A percentile compares a stretch with the other conserved stretches of the same genome.
Evolutionary conservation across 106 monocot genomes (phyloP).

Genomic region (Cymbidium sinense): DNA sequence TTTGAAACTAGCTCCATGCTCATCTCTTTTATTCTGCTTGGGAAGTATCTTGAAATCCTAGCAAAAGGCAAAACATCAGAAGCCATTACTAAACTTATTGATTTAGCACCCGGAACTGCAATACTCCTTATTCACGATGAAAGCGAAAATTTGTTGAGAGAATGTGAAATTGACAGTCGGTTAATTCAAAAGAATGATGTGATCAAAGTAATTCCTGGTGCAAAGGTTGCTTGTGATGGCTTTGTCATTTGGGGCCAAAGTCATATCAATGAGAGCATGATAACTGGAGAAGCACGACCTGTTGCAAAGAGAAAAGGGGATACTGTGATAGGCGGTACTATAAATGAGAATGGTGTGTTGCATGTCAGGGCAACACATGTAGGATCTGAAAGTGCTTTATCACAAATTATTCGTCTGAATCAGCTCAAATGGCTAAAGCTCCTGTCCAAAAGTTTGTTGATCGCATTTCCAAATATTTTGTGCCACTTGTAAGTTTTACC

Average conservation of each 20-base stretch:
- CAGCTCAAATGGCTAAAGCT: conserved; percentile 94
- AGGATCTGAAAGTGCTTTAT: conserved; percentile 75
- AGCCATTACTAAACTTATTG: conserved; percentile 19
- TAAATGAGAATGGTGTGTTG: conserved; percentile 85
- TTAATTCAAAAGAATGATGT: conserved; percentile 29
- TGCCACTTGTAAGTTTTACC: conserved; percentile 74
- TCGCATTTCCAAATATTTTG: conserved; percentile 81
- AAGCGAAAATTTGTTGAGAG: conserved; percentile 5
- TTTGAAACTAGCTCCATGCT: conserved; percentile 34
- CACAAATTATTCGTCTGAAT: conserved; percentile 79
- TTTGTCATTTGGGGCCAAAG: conserved; percentile 87
- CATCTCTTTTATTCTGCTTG: conserved; percentile 24
- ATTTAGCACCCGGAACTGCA: conserved; percentile 21
- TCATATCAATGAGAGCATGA: conserved; percentile 93
- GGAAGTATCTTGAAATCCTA: conserved; percentile 27
- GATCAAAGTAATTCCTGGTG: conserved; percentile 26
- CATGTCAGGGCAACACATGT: conserved; percentile 71
- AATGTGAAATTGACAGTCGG: conserved; percentile 18
- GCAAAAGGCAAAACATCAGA: conserved; percentile 37
- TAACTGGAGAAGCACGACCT: conserved; percentile 83
- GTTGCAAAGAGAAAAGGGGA: conserved; percentile 74
- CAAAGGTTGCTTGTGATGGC: conserved; percentile 25
- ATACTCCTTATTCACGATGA: conserved; percentile 9
- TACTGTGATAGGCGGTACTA: conserved; percentile 76
- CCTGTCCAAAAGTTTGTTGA: conserved; percentile 89